These are phyloP conservation scores for Albatrellus sp. DNA, from an alignment of 1,284 basidiomycete genomes.

Conservation along the genomic window DNA sequence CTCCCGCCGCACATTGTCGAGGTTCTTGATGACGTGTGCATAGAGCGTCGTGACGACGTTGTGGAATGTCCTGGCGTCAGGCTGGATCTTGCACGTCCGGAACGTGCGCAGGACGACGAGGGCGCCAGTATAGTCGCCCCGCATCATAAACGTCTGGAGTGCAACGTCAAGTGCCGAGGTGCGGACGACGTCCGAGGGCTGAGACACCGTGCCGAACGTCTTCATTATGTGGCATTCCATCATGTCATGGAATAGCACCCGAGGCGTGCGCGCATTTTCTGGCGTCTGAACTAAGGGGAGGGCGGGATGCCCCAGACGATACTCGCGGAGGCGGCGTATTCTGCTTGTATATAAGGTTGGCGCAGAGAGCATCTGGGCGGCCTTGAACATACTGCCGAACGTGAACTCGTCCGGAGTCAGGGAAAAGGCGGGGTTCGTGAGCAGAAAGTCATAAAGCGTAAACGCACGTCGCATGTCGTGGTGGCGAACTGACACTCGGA, in stretches of 20 bases:
- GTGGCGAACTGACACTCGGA: constrained; percentile 23
- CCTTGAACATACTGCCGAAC: constrained; percentile 32
- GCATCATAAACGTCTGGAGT: constrained; percentile 29
- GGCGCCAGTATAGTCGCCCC: constrained; percentile 33
- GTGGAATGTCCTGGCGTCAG: constrained; percentile 27
- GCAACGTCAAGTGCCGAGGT: constrained; percentile 25
- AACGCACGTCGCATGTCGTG: constrained; percentile 26
- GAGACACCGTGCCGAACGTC: constrained; percentile 8
- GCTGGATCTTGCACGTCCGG: constrained; percentile 16
- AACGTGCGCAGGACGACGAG: constrained; percentile 26
- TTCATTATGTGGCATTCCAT: constrained; percentile 21
- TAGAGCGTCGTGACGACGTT: constrained; percentile 20
- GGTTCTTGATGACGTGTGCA: constrained; percentile 12
- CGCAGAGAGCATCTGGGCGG: constrained; percentile 17
- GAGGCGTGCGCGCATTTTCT: constrained; percentile 20
- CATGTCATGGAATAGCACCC: constrained; percentile 37
- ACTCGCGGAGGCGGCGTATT: constrained; percentile 12
- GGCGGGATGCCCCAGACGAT: too few species aligned
- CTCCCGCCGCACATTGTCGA: background rate
- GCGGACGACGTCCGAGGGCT: constrained; percentile 19
- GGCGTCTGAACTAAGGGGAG: constrained; percentile 1
- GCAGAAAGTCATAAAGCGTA: constrained; percentile 27
- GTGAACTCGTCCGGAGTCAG: constrained; percentile 30
- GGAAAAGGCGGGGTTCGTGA: constrained; percentile 15
- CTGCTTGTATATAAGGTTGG: constrained; percentile 10